phyloP scores from a whole-genome alignment of 176 grass and related monocot genomes.

The Bothriochloa decipiens region DNA sequence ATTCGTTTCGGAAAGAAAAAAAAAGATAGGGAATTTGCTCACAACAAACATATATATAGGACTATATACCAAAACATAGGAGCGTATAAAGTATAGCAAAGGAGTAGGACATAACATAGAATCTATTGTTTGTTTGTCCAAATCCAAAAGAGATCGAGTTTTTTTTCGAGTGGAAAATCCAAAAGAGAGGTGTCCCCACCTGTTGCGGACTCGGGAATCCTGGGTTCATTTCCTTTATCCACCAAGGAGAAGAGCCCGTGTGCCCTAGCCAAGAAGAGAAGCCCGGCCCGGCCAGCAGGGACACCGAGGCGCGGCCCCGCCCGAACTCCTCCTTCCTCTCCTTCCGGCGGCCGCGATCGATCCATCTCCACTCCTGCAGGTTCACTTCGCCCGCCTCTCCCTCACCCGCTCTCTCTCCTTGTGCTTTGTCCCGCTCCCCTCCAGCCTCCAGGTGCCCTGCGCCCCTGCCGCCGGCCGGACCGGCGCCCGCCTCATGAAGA shows the following conservation, averaged over 20 bases:
- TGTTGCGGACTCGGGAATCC: background rate
- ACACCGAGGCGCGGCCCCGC: background rate
- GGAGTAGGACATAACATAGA: too few relatives aligned
- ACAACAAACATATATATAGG: background rate
- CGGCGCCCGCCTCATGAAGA: conserved; percentile 18
- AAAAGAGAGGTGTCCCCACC: background rate
- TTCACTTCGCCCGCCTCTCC: background rate
- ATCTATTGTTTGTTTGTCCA: background rate
- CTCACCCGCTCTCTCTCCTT: background rate
- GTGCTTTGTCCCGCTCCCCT: background rate
- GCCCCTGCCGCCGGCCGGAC: background rate
- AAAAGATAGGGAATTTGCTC: background rate
- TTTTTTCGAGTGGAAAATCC: too few relatives aligned
- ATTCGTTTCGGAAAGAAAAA: conserved; percentile 1
- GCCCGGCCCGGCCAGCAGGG: background rate
- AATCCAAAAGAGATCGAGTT: background rate
- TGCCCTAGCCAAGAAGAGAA: conserved; percentile 1
- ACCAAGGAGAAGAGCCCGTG: background rate
- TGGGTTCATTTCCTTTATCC: background rate
- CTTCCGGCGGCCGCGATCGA: background rate
- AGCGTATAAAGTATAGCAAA: too few relatives aligned
- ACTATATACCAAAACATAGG: background rate
- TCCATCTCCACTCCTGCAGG: conserved; percentile 5
- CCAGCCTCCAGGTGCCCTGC: background rate
- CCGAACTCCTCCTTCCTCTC: conserved; percentile 3